A percentile compares a stretch with the other conserved stretches of the same genome.
phyloP scores from a whole-genome alignment of 2,329 filamentous ascomycete species.

The Fusarium avenaceum region DNA sequence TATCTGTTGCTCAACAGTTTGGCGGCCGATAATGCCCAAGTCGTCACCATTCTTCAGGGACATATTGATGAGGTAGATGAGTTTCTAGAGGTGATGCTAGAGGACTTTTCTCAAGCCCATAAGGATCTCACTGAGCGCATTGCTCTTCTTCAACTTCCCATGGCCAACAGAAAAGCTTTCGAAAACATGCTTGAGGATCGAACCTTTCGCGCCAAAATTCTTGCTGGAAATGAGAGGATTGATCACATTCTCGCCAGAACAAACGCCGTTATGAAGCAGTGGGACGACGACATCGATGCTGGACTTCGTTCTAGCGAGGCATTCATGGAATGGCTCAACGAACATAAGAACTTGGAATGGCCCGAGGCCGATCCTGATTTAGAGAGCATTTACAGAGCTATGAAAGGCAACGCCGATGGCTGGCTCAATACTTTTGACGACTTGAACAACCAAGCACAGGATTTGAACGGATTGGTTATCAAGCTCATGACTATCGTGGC shows the following conservation, averaged over 20 bases:
- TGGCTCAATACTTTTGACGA: constrained; percentile 87
- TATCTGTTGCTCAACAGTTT: constrained; percentile 87
- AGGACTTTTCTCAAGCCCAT: constrained; percentile 84
- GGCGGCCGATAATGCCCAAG: constrained; percentile 89
- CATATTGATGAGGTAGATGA: constrained; percentile 96
- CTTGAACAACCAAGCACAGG: constrained; percentile 78
- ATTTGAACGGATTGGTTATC: constrained; percentile 76
- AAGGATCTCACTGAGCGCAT: constrained; percentile 85
- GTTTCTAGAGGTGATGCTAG: constrained; percentile 86
- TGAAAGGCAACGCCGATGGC: constrained; percentile 92
- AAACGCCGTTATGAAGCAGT: constrained; percentile 79
- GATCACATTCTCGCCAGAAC: constrained; percentile 90
- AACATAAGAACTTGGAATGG: constrained; percentile 72
- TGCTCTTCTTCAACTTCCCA: constrained; percentile 82
- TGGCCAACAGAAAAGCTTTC: constrained; percentile 85
- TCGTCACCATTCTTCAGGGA: constrained; percentile 87
- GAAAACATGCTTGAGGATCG: constrained; percentile 90
- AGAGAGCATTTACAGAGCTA: constrained; percentile 83
- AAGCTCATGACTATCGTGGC: constrained; percentile 82
- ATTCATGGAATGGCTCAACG: constrained; percentile 80
- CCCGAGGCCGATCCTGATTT: constrained; percentile 70
- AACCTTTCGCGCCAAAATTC: constrained; percentile 82
- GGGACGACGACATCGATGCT: constrained; percentile 82
- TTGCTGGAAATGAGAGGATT: constrained; percentile 90
- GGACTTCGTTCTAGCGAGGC: constrained; percentile 82